Base-by-base conservation (phyloP, 2,329 filamentous ascomycete genomes). In the Xylariales sp. region DNA sequence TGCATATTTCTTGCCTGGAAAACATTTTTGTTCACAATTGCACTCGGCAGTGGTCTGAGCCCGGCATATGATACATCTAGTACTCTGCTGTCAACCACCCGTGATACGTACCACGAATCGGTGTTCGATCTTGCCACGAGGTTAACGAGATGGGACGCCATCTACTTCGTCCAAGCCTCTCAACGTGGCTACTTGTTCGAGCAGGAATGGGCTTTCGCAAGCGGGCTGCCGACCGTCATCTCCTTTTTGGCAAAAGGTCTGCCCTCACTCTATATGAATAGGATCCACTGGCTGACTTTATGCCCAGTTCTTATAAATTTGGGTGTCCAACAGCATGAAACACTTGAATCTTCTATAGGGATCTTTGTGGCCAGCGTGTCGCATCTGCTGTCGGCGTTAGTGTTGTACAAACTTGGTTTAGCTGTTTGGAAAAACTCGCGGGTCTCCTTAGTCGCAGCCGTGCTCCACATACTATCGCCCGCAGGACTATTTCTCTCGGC, bases 401-500 rank as follows among this genome's bases (percentile, higher is more conserved):
- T 89, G 10, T 83, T 98, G 14, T 91, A 93, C 78, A 81, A 83
- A 64, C 86, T 97, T 28, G 88, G 90, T 2, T 76, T 83, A 62
- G 78, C 85, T 7, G 74, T 94, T 9, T 87, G 87, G 62, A 79
- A 79, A 16, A 76, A 83, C 67, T 74, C 74, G n/a, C 83, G 78
- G n/a, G 78, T 91, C 48, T 86, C 93, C 1, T 89, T 95, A 69
- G 77, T 91, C 28, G 86, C 93, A 8, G 89, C 93, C 3, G 81
- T 87, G 16, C 82, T 98, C 56, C 93, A 98, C 78, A 86, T 97
- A 63, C 76, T 98, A 56, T 96, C 93, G 0, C 95, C 96, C 0
- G 96, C 92, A 0, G 95, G 95, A 0, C 81, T 97, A 2, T 98
- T 99, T 77, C 86, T 99, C 18, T 94, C 91, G 0, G 91, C 94